Evolutionary conservation across 2,329 filamentous ascomycete genomes (phyloP).

Genomic region (Atkinsonella texensis): DNA sequence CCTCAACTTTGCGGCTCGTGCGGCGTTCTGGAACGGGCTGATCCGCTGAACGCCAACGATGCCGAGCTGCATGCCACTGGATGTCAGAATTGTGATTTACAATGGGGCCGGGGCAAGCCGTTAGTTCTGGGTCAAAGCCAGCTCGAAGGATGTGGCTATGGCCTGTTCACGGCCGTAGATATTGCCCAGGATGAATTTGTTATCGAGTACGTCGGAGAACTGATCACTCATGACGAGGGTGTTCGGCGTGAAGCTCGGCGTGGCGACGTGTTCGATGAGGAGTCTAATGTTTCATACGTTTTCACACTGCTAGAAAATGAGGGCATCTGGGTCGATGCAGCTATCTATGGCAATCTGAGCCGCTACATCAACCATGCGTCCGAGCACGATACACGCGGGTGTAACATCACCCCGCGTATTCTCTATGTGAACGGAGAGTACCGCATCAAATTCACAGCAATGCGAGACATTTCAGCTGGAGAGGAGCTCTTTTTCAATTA

Average conservation of each 20-base stretch:
- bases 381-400: conserved; percentile 36
- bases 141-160: conserved; percentile 58
- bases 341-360: conserved; percentile 66
- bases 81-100: conserved; percentile 63
- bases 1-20: conserved; percentile 61
- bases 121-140: conserved; percentile 60
- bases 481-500: conserved; percentile 79
- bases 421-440: conserved; percentile 64
- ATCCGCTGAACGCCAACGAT: conserved; percentile 54
- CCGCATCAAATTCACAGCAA: conserved; percentile 63
- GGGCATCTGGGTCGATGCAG: conserved; percentile 60
- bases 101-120: conserved; percentile 52
- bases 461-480: conserved; percentile 53
- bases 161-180: conserved; percentile 59
- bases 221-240: conserved; percentile 58
- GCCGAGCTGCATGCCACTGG: conserved; percentile 42
- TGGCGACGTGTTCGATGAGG: conserved; percentile 47
- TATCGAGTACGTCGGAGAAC: conserved; percentile 70
- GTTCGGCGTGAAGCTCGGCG: conserved; percentile 53
- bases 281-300: conserved; percentile 51
- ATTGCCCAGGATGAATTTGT: conserved; percentile 60
- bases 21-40: conserved; percentile 55
- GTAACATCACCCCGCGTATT: conserved; percentile 52
- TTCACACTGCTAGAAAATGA: conserved; percentile 49
- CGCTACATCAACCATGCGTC: conserved; percentile 74